These are phyloP conservation scores for Lentinus polychrous DNA, from an alignment of 1,284 basidiomycete species.

Conservation along the genomic window DNA sequence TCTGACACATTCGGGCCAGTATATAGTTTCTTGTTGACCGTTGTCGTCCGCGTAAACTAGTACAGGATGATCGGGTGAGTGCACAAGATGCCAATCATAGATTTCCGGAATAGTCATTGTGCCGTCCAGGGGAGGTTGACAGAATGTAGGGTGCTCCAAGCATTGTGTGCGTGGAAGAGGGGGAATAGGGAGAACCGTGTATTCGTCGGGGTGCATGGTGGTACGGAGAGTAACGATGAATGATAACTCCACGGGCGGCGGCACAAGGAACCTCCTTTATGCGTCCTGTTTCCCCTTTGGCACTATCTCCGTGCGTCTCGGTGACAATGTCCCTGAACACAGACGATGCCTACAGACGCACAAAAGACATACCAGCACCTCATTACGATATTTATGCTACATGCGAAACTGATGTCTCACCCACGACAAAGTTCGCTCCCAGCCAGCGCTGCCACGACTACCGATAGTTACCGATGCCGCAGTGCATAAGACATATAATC, in stretches of 20 bases:
- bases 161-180: conserved; percentile 4
- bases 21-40: conserved; percentile 15
- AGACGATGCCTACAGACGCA: conserved; percentile 16
- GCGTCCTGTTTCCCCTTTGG: no score
- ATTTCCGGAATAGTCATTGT: conserved; percentile 28
- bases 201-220: background rate
- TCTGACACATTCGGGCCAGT: conserved; percentile 21
- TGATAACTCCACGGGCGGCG: no score
- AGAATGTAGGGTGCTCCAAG: background rate
- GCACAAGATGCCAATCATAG: conserved; percentile 27
- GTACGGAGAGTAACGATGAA: background rate
- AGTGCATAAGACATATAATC: no score
- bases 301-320: no score
- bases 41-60: conserved; percentile 26
- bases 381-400: no score
- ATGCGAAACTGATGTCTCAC: no score
- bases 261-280: no score
- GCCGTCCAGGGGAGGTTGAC: conserved; percentile 5
- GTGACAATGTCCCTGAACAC: background rate
- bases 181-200: background rate
- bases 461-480: no score
- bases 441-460: no score
- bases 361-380: no score
- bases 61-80: conserved; percentile 28
- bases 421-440: no score